Base-by-base conservation (phyloP, 495 filamentous ascomycete genomes). In the Neurospora sp. region DNA sequence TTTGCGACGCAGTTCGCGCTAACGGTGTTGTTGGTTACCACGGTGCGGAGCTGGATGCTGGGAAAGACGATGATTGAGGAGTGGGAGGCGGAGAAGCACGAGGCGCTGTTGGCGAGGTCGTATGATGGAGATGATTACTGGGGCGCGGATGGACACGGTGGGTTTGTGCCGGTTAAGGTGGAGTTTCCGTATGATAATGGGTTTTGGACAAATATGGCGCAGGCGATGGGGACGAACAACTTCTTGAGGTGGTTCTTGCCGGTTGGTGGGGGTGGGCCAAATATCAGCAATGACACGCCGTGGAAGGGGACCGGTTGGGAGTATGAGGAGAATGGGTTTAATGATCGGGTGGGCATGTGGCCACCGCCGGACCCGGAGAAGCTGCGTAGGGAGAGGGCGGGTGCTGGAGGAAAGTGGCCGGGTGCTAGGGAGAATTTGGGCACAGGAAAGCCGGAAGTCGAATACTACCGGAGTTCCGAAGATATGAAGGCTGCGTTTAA, bases 161-260 rank as follows among this genome's bases (percentile, higher is more conserved):
- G 88, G 89, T 75, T 75, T 77, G 78, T 77, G 71, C 70, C 71
- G 80, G 80, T 68, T 70, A 71, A 53, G 76, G 73, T 98, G 79
- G 94, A 98, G 77, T 94, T 93, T 3, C 96, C 96, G 2, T 98
- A 96, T 76, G 96, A 99, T 78, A 86, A 98, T 72, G 96, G 96
- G 9, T 85, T 98, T 68, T 96, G 89, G 78, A 83, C 94, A 70
- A 99, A 99, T 79, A 89, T 89, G 22, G 87, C 91, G 3, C 96
- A 99, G 82, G 96, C 95, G 16, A 86, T 87, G 73, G 89, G 96
- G 31, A 94, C 96, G 31, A 87, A 92, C 71, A 97, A 99, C 84
- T 92, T 92, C 20, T 83, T 99, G 44, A 83, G 92, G 41, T 82
- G 87, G 90, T 73, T 87, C 65, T 73, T 85, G 8, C 86, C 86